A percentile compares a stretch with the other conserved stretches of the same genome.
phyloP scores from a whole-genome alignment of 1,139 yeast genomes.

The Pichia cactophila region DNA sequence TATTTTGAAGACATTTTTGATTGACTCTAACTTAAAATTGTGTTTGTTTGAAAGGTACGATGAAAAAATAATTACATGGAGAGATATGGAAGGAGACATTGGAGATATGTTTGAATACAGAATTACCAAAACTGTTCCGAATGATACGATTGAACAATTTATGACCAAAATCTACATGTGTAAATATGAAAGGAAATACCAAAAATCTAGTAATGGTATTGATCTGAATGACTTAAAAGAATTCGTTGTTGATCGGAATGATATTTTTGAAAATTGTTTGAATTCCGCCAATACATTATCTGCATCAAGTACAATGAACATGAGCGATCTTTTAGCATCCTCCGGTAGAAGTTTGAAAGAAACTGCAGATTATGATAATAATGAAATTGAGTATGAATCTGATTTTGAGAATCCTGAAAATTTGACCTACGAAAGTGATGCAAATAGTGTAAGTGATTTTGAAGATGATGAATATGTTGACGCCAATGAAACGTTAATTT shows the following conservation, averaged over 20 bases:
- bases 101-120: conserved; percentile 83
- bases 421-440: conserved; percentile 12
- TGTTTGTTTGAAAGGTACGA: conserved; percentile 36
- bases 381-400: conserved; percentile 11
- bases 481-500: conserved; percentile 23
- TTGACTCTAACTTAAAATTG: conserved; percentile 54
- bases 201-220: conserved; percentile 43
- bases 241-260: conserved; percentile 37
- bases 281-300: conserved; percentile 6
- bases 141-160: conserved; percentile 55
- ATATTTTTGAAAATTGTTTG: conserved; percentile 16
- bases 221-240: conserved; percentile 46
- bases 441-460: conserved; percentile 16
- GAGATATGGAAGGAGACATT: conserved; percentile 73
- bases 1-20: conserved; percentile 56
- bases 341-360: conserved; percentile 2
- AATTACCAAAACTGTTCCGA: conserved; percentile 54
- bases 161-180: conserved; percentile 58
- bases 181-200: conserved; percentile 70
- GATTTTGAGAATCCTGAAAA: conserved; percentile 6
- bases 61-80: conserved; percentile 63
- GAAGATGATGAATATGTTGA: conserved; percentile 25
- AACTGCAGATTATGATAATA: conserved; percentile 11
- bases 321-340: conserved; percentile 5
- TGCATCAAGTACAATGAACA: conserved; percentile 4